Evolutionary conservation across 768 basidiomycete species (phyloP).

Genomic region (Artomyces pyxidatus): DNA sequence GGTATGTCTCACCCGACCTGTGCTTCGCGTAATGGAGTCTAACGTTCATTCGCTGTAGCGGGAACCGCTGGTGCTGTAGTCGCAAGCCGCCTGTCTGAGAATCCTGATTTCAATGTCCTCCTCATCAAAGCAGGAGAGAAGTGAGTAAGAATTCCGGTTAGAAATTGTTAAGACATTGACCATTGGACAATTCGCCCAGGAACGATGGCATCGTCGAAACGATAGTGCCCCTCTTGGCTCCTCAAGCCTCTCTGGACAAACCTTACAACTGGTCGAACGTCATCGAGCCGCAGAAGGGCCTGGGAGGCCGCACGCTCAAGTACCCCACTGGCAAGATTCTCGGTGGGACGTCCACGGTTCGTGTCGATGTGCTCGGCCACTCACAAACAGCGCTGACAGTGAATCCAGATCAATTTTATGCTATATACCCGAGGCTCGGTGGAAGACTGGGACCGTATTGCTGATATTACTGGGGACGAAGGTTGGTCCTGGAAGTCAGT

Average conservation of each 20-base stretch:
- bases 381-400: neutral
- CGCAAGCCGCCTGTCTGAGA: neutral
- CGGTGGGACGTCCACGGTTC: neutral
- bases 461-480: slow-evolving; percentile 4
- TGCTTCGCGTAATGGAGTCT: neutral
- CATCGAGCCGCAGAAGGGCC: neutral
- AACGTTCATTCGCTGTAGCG: neutral
- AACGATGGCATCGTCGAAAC: neutral
- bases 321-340: neutral
- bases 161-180: neutral
- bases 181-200: neutral
- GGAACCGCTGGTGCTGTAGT: neutral
- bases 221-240: neutral
- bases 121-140: neutral
- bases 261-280: slow-evolving; percentile 5
- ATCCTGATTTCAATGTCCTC: neutral
- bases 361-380: too few species aligned
- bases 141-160: neutral
- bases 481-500: slow-evolving; percentile 9
- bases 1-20: neutral
- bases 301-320: neutral
- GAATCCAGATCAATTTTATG: slow-evolving; percentile 1
- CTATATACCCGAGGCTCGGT: slow-evolving; percentile 4
- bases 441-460: slow-evolving; percentile 7
- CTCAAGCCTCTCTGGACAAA: neutral